Evolutionary conservation across 306 rosid species (phyloP), one percentile per base, ranked within the genome.

Genomic region (Malus domestica): DNA sequence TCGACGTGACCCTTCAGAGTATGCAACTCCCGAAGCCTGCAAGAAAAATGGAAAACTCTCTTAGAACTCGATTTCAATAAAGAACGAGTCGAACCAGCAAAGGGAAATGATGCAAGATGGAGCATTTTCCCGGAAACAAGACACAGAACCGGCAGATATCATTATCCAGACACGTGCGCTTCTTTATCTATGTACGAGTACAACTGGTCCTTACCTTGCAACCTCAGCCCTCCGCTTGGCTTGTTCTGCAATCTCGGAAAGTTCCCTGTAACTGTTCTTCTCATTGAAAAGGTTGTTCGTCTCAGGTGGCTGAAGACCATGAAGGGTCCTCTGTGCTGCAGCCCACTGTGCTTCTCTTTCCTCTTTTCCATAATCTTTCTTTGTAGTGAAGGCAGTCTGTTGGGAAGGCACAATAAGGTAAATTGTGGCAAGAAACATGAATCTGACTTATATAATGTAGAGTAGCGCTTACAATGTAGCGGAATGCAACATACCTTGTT

Each of bases 281-380:
- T 96, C 99, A 55, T 81, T 80, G 89, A 89, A 85, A 77, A 87
- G 35, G 84, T 71, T 90, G 87, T 51, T 63, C 63, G 88, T 60
- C 83, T 92, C 98, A 0, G 99, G 96, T 78, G 97, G 93, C 80
- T 92, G 99, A 83, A 96, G 99, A 74, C 99, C 99, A 61, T 96
- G 99, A 16, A 96, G 90, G 25, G 99, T 96, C 79, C 99, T 88
- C 81, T 96, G 99, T 33, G 99, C 93, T 44, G 99, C 72, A 29
- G 99, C 99, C 99, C 99, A 96, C 27, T 96, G 99, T 49, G 99
- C 99, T 83, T 96, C 98, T 71, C 99, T 90, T 87, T 96, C 99
- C 89, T 90, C 98, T 88, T 96, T 96, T 1, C 99, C 99, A 6
- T 96, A 96, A 81, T 96, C 93, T 85, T 96, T 92, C 97, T 96